These are phyloP conservation scores for Exophiala aquamarina DNA, from an alignment of 2,329 filamentous ascomycete genomes.

Conservation along the genomic window DNA sequence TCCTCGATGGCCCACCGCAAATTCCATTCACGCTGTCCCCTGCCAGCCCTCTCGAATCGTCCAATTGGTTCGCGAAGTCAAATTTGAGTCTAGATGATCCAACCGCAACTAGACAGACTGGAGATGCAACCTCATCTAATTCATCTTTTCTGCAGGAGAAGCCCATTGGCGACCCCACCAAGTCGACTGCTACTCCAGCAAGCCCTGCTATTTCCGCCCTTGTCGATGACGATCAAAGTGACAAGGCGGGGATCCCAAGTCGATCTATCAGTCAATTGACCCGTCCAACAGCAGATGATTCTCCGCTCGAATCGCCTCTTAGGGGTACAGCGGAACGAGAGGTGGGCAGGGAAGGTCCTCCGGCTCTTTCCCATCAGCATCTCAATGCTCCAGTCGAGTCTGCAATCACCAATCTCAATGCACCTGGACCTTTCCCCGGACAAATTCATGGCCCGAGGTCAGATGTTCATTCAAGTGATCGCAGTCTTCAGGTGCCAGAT, in stretches of 20 bases:
- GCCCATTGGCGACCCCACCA: not conserved
- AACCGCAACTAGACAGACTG: no score
- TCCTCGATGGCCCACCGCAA: constrained; percentile 17
- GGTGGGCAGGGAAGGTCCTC: not conserved
- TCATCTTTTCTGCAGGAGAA: no score
- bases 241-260: constrained; percentile 12
- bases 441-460: constrained; percentile 5
- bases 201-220: constrained; percentile 23
- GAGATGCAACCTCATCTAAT: no score
- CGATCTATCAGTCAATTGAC: constrained; percentile 22
- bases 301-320: constrained; percentile 11
- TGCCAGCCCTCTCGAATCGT: constrained; percentile 8
- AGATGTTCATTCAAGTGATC: constrained; percentile 10
- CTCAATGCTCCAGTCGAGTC: not conserved
- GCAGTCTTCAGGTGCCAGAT: constrained; percentile 16
- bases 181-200: not conserved
- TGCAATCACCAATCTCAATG: constrained; percentile 5
- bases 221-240: constrained; percentile 14
- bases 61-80: constrained; percentile 22
- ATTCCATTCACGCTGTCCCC: constrained; percentile 21
- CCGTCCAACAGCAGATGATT: constrained; percentile 16
- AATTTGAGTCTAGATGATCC: not conserved
- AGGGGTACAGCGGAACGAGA: constrained; percentile 2
- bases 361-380: not conserved
- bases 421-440: constrained; percentile 4